Evolutionary conservation across 2,329 filamentous ascomycete species (phyloP).

Genomic region (Pyrenochaeta sp.): DNA sequence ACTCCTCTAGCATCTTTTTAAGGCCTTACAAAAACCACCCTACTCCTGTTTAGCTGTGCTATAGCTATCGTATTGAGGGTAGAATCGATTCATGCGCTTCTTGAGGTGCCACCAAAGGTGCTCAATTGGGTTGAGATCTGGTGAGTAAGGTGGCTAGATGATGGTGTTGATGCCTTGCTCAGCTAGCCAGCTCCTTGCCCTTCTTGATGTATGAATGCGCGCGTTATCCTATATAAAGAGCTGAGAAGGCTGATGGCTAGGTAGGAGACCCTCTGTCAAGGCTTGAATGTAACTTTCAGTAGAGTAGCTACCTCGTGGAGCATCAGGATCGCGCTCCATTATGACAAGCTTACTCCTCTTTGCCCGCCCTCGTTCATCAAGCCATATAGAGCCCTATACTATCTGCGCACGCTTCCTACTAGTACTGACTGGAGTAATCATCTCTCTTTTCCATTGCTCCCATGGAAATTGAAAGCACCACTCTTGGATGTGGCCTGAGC

Average conservation of each 20-base stretch:
- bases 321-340: constrained; percentile 1
- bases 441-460: no score
- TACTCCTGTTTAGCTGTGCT: no score
- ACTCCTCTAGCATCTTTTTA: no score
- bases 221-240: no score
- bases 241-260: background rate
- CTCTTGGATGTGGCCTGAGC: constrained; percentile 1
- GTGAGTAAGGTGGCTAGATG: constrained; percentile 27
- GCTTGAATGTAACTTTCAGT: background rate
- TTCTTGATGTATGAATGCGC: no score
- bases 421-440: no score
- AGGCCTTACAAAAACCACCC: no score
- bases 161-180: constrained; percentile 18
- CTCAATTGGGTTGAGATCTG: constrained; percentile 40
- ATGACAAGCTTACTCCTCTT: constrained; percentile 2
- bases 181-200: constrained; percentile 1
- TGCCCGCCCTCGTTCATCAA: constrained; percentile 1
- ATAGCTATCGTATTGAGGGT: no score
- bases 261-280: background rate
- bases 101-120: constrained; percentile 32
- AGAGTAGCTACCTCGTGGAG: background rate
- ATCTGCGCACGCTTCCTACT: no score
- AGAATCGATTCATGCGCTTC: constrained; percentile 16
- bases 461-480: background rate
- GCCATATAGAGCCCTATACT: background rate